Evolutionary conservation across 768 basidiomycete genomes (phyloP).

Genomic region (Leucocoprinus sp.): DNA sequence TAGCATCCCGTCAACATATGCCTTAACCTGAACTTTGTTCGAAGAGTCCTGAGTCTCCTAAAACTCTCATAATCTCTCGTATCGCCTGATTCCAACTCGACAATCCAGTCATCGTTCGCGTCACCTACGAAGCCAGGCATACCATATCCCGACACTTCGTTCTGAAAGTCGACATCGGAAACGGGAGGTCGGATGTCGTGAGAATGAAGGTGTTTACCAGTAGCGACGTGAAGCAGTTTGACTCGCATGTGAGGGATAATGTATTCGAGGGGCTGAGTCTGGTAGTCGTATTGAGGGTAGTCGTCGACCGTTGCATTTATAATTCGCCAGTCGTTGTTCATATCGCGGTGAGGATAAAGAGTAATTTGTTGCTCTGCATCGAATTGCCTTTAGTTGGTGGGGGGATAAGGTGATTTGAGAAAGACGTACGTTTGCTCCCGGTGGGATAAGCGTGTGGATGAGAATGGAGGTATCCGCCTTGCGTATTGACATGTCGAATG

Average conservation of each 20-base stretch:
- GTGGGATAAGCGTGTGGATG: constrained; percentile 84
- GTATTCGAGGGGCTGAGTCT: constrained; percentile 46
- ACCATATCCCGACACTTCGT: constrained; percentile 95
- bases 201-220: constrained; percentile 85
- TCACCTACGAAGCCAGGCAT: constrained; percentile 81
- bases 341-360: constrained; percentile 96
- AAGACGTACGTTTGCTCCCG: constrained; percentile 72
- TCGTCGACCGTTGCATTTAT: constrained; percentile 58
- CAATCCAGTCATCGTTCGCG: constrained; percentile 86
- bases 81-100: constrained; percentile 75
- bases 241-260: constrained; percentile 62
- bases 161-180: constrained; percentile 98
- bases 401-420: neutral
- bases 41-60: constrained; percentile 68
- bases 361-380: constrained; percentile 92
- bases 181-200: constrained; percentile 94
- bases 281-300: constrained; percentile 34
- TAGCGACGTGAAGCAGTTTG: constrained; percentile 72
- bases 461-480: constrained; percentile 98
- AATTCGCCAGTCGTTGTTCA: constrained; percentile 91
- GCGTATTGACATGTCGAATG: constrained; percentile 89
- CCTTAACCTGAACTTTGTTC: constrained; percentile 74
- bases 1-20: constrained; percentile 91
- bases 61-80: constrained; percentile 56
- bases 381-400: neutral